A percentile compares a stretch with the other conserved stretches of the same genome.
phyloP scores from a whole-genome alignment of 2,329 filamentous ascomycete genomes.

The Fusarium cicatricum region DNA sequence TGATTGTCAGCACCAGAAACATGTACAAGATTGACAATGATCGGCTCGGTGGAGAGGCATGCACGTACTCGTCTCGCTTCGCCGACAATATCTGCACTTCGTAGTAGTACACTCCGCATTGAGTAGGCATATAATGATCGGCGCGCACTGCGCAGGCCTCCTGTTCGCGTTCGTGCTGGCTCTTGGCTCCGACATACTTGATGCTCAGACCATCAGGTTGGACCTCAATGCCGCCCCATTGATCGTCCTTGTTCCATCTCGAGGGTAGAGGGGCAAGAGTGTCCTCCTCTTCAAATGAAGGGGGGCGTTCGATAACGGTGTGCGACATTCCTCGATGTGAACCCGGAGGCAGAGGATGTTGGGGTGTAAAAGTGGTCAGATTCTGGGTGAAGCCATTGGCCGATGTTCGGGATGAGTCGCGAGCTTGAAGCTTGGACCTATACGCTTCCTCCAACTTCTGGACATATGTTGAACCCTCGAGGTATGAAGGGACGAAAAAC shows the following conservation, averaged over 20 bases:
- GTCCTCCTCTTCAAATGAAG: constrained; percentile 66
- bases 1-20: constrained; percentile 7
- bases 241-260: constrained; percentile 83
- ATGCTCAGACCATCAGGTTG: constrained; percentile 77
- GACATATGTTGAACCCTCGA: constrained; percentile 80
- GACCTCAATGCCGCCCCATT: constrained; percentile 76
- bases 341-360: constrained; percentile 51
- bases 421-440: constrained; percentile 63
- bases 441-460: constrained; percentile 77
- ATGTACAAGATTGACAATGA: not conserved
- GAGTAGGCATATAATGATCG: constrained; percentile 84
- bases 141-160: constrained; percentile 86
- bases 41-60: not conserved
- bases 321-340: constrained; percentile 81
- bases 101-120: constrained; percentile 95
- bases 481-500: constrained; percentile 88
- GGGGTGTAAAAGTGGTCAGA: constrained; percentile 56
- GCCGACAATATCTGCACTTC: constrained; percentile 68
- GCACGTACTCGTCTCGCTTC: constrained; percentile 64
- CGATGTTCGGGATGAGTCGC: constrained; percentile 51
- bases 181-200: constrained; percentile 60
- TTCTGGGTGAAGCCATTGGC: constrained; percentile 45
- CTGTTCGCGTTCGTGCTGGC: constrained; percentile 62
- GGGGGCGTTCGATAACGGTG: constrained; percentile 82
- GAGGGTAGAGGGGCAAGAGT: constrained; percentile 75